A percentile compares a stretch with the other conserved stretches of the same genome.
phyloP scores from a whole-genome alignment of 148 eudicot species.

The Rhododendron griersonianum region DNA sequence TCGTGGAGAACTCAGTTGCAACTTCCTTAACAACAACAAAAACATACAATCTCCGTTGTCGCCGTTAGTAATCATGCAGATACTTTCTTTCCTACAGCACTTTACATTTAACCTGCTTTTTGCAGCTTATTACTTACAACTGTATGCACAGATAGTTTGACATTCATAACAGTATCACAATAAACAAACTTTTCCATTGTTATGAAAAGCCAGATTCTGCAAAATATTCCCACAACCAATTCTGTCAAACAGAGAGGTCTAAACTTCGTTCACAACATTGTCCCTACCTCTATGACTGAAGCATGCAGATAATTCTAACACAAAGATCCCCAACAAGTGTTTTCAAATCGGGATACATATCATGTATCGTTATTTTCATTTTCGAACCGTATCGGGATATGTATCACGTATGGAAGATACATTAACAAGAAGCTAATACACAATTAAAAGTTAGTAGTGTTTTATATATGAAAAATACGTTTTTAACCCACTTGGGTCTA shows the following conservation, averaged over 20 bases:
- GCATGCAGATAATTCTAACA: neutral
- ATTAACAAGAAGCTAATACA: neutral
- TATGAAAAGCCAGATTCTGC: neutral
- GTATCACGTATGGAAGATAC: neutral
- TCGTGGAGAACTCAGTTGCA: constrained; percentile 25
- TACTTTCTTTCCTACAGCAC: neutral
- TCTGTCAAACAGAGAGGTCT: neutral
- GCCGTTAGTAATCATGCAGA: constrained; percentile 1
- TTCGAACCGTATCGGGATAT: neutral
- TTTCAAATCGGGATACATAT: neutral
- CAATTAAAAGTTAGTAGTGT: neutral
- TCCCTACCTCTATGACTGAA: neutral
- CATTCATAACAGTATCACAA: neutral
- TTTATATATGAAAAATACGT: no score
- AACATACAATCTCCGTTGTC: constrained; percentile 45
- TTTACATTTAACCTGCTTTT: neutral
- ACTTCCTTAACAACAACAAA: constrained; percentile 12
- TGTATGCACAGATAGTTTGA: neutral
- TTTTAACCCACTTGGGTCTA: no score
- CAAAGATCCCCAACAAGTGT: neutral
- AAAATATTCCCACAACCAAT: neutral
- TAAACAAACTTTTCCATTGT: neutral
- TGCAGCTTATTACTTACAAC: neutral
- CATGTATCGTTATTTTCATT: neutral
- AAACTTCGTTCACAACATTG: neutral